Conservation (phyloP, 345 rosid genomes). For the Physaria fendleri region DNA sequence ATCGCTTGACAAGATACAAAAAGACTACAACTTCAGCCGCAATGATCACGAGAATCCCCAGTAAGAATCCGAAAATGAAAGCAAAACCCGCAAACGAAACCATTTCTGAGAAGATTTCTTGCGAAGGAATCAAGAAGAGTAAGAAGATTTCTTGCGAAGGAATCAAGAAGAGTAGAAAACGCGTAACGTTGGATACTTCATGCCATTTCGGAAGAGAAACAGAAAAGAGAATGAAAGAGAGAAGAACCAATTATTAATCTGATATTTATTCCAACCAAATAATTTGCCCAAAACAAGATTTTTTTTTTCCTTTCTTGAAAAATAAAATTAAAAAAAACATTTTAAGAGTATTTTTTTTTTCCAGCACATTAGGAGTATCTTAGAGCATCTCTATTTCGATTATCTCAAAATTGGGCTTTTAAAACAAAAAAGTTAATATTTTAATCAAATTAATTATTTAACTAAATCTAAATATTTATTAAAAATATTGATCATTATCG, state of each 20-base stretch:
- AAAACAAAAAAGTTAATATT: too few relatives aligned
- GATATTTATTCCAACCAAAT: not conserved
- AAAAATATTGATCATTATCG: too few relatives aligned
- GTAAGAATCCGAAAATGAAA: constrained; percentile 40
- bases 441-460: too few relatives aligned
- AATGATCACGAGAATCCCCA: constrained; percentile 37
- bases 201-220: not conserved
- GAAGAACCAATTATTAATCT: not conserved
- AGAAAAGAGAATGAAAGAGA: not conserved
- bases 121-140: not conserved
- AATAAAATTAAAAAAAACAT: not conserved
- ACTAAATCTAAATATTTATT: too few relatives aligned
- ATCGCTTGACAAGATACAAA: constrained; percentile 30
- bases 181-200: constrained; percentile 14
- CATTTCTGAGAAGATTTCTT: constrained; percentile 17
- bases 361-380: too few relatives aligned
- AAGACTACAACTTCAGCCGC: constrained; percentile 30
- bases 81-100: constrained; percentile 18
- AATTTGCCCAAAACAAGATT: not conserved
- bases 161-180: constrained; percentile 21
- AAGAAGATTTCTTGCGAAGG: constrained; percentile 9
- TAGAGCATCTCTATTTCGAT: too few relatives aligned
- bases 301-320: not conserved
- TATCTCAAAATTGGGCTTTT: too few relatives aligned
- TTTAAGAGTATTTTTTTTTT: too few relatives aligned